Evolutionary conservation across 2,329 filamentous ascomycete species (phyloP).

Genomic region (Hymenoscyphus occultus): DNA sequence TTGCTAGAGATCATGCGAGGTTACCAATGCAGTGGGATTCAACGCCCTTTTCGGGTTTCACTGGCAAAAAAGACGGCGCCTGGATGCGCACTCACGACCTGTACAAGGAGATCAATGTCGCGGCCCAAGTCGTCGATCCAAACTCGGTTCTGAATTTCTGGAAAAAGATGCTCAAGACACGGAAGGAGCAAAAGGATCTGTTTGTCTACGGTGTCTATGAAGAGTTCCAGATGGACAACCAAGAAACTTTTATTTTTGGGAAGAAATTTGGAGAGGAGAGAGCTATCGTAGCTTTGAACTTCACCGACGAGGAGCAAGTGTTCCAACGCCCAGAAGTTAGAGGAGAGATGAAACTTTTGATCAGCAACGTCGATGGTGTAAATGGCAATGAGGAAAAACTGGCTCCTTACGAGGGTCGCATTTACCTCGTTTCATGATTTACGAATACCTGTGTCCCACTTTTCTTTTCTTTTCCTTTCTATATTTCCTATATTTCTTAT

Average conservation of each 20-base stretch:
- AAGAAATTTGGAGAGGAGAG: slow-evolving; percentile 38
- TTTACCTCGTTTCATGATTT: slow-evolving; percentile 27
- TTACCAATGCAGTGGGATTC: slow-evolving; percentile 66
- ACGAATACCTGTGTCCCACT: neutral
- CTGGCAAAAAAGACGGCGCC: slow-evolving; percentile 46
- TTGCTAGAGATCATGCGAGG: slow-evolving; percentile 64
- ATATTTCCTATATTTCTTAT: neutral
- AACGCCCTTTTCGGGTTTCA: slow-evolving; percentile 59
- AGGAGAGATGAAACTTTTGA: slow-evolving; percentile 34
- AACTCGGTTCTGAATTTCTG: slow-evolving; percentile 33
- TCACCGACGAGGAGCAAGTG: slow-evolving; percentile 40
- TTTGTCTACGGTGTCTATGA: slow-evolving; percentile 62
- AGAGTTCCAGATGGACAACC: slow-evolving; percentile 47
- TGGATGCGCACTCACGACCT: slow-evolving; percentile 61
- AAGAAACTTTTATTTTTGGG: slow-evolving; percentile 45
- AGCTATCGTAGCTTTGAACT: slow-evolving; percentile 47
- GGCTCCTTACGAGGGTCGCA: slow-evolving; percentile 37
- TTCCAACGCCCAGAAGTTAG: slow-evolving; percentile 23
- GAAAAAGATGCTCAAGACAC: slow-evolving; percentile 30
- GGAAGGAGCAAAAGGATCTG: slow-evolving; percentile 52
- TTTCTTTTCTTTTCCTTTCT: neutral
- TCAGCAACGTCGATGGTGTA: slow-evolving; percentile 26
- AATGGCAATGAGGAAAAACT: slow-evolving; percentile 26
- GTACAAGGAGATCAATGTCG: slow-evolving; percentile 54
- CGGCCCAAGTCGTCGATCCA: slow-evolving; percentile 43